Evolutionary conservation across 1,139 yeast genomes (phyloP), one percentile per base, ranked within the genome.

Genomic region (Sugiyamaella sp.): DNA sequence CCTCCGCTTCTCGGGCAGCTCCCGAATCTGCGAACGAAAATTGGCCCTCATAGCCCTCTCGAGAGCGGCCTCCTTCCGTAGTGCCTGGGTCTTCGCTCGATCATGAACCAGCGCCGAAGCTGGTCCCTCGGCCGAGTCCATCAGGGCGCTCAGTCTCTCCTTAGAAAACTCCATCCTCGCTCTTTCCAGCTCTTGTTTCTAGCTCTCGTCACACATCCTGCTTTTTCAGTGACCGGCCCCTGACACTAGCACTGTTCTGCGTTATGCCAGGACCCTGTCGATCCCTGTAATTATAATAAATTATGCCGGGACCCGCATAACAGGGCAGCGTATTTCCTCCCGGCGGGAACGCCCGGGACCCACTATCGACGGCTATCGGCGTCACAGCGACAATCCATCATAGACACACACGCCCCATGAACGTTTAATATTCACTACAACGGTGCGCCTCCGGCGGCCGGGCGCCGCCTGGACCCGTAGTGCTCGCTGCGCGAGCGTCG

Each of bases 41-140:
- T 43, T 33, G 14, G 46, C 22, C 10, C 46, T 19, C 25, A 43
- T 17, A 14, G 19, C 14, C n/a, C 17, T 22, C 20, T 43, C 46
- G 9, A 43, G 32, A 17, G 22, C 22, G 3, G 14, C 22, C 38
- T 43, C 46, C 8, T 29, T 12, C 3, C 16, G 19, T 10, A 10
- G 14, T 17, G 22, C n/a, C 22, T 37, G 40, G 9, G 3, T 16
- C 10, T 37, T 37, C 4, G n/a, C 40, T 4, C 21, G 3, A 9
- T 37, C 40, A 16, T 37, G 19, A n/a, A n/a, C n/a, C n/a, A 14
- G 14, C 12, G 8, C 22, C n/a, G 40, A 12, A 12, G 40, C 22
- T 4, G 4, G n/a, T 37, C 16, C 16, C 12, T 16, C 4, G 8
- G n/a, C 10, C 22, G 21, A 19, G 9, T 16, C n/a, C 5, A 21